Evolutionary conservation across 208 protist genomes (phyloP).

Genomic region (Leishmania amazonensis): DNA sequence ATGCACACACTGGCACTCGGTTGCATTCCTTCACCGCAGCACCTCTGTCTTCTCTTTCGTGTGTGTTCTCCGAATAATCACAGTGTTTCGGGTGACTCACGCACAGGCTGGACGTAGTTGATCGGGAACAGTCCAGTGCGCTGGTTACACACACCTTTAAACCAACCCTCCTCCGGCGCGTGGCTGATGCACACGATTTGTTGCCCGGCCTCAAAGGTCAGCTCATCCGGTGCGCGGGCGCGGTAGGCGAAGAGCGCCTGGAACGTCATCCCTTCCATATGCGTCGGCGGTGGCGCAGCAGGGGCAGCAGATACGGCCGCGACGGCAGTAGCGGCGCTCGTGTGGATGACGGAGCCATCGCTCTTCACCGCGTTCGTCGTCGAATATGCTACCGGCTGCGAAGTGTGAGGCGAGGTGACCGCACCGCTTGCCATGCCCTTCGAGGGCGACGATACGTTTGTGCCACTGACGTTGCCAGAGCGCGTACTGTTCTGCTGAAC

Average conservation of each 20-base stretch:
- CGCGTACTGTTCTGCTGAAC: slow-evolving; percentile 31
- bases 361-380: background rate
- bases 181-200: slow-evolving; percentile 79
- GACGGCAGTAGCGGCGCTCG: slow-evolving; percentile 13
- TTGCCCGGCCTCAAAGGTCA: slow-evolving; percentile 78
- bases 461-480: background rate
- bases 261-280: slow-evolving; percentile 76
- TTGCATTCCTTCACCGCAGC: background rate
- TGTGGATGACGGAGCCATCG: slow-evolving; percentile 7
- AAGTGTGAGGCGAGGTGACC: background rate
- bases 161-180: slow-evolving; percentile 89
- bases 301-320: slow-evolving; percentile 5
- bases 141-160: slow-evolving; percentile 88
- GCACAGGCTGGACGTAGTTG: slow-evolving; percentile 75
- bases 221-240: slow-evolving; percentile 82
- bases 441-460: background rate
- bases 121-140: slow-evolving; percentile 88
- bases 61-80: background rate
- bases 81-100: slow-evolving; percentile 1
- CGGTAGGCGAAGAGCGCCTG: slow-evolving; percentile 78
- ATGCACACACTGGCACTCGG: background rate
- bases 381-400: background rate
- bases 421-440: background rate
- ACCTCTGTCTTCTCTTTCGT: background rate
- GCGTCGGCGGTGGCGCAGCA: slow-evolving; percentile 17